phyloP scores from a whole-genome alignment of 148 eudicot species.

The Euryodendron excelsum region DNA sequence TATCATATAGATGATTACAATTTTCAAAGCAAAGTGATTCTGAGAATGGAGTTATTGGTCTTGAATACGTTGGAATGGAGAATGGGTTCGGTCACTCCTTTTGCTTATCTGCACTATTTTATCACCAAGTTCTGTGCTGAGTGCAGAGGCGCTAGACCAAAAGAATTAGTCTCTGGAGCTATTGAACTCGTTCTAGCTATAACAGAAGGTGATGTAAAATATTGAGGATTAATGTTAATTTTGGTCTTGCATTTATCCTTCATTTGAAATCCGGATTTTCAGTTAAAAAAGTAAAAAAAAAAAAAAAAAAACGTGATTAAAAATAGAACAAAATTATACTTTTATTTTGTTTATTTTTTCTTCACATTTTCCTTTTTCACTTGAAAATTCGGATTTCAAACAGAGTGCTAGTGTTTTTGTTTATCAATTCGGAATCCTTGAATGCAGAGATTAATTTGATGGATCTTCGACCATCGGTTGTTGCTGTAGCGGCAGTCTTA shows the following conservation, averaged over 20 bases:
- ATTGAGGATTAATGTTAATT: not conserved
- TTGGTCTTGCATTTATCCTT: not conserved
- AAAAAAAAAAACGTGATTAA: too few species aligned
- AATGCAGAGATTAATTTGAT: slow-evolving; percentile 46
- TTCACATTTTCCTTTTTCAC: too few species aligned
- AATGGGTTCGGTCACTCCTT: slow-evolving; percentile 50
- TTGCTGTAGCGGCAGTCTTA: slow-evolving; percentile 58
- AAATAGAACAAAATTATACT: too few species aligned
- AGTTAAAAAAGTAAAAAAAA: too few species aligned
- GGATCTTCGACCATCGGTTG: slow-evolving; percentile 46
- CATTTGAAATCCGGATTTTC: too few species aligned
- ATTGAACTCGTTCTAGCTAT: slow-evolving; percentile 35
- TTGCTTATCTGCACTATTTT: slow-evolving; percentile 46
- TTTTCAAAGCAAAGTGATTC: slow-evolving; percentile 26
- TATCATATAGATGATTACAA: slow-evolving; percentile 23
- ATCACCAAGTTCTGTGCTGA: slow-evolving; percentile 27
- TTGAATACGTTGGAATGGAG: slow-evolving; percentile 52
- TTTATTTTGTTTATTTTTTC: too few species aligned
- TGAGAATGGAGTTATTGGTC: slow-evolving; percentile 51
- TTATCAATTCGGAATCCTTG: too few species aligned
- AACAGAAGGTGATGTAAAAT: slow-evolving; percentile 33
- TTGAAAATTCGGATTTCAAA: too few species aligned
- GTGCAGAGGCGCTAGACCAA: not conserved
- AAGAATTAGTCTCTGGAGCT: slow-evolving; percentile 26
- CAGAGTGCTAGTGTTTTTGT: too few species aligned